Conservation (phyloP, 1,139 yeast genomes). For the Maudiozyma humilis region DNA sequence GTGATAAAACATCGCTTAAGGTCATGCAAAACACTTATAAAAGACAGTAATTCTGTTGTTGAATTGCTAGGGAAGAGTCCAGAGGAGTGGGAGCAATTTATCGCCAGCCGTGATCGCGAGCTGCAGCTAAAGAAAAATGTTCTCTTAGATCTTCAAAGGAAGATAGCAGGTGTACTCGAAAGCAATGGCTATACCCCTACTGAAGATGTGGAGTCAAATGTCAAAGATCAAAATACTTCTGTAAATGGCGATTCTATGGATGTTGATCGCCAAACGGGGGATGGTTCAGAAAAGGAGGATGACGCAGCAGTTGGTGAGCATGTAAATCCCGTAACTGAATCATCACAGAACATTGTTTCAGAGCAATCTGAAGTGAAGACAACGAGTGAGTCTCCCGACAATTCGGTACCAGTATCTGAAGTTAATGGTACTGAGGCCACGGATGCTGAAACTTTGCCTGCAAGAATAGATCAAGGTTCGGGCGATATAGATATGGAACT, state of each 20-base stretch:
- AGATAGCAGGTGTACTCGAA: constrained; percentile 4
- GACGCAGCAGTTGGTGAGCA: background rate
- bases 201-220: background rate
- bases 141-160: constrained; percentile 9
- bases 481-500: background rate
- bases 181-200: constrained; percentile 1
- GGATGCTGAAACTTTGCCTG: too few relatives aligned
- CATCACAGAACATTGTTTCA: too few relatives aligned
- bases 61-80: constrained; percentile 22
- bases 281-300: background rate
- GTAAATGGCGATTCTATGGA: background rate
- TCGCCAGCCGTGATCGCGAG: constrained; percentile 21
- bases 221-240: background rate
- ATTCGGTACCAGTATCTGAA: too few relatives aligned
- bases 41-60: constrained; percentile 19
- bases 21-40: constrained; percentile 24
- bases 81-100: constrained; percentile 24
- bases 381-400: too few relatives aligned
- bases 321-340: too few relatives aligned
- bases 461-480: background rate
- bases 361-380: too few relatives aligned
- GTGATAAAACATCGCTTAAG: constrained; percentile 30
- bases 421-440: too few relatives aligned
- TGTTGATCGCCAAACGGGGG: background rate
- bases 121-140: constrained; percentile 22